Conservation (phyloP, 306 rosid genomes). For the Vigna radiata region DNA sequence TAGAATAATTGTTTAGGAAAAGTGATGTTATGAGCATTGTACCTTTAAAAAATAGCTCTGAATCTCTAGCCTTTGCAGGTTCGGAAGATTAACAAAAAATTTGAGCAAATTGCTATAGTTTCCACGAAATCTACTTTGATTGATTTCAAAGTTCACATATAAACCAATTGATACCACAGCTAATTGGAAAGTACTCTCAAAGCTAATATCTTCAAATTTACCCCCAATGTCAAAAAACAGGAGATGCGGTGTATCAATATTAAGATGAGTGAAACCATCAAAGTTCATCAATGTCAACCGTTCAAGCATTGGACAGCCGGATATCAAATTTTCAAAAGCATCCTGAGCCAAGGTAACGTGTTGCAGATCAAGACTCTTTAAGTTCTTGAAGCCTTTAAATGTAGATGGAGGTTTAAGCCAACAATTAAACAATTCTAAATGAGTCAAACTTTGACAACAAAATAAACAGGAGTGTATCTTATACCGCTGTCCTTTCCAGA, state of each 20-base stretch:
- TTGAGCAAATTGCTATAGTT: slow-evolving; percentile 54
- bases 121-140: slow-evolving; percentile 42
- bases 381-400: slow-evolving; percentile 60
- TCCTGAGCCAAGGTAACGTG: slow-evolving; percentile 66
- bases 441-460: slow-evolving; percentile 56
- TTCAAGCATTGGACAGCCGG: slow-evolving; percentile 63
- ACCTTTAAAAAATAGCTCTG: slow-evolving; percentile 68
- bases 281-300: slow-evolving; percentile 65
- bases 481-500: slow-evolving; percentile 67
- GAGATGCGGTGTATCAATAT: slow-evolving; percentile 63
- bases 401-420: slow-evolving; percentile 64
- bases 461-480: slow-evolving; percentile 61
- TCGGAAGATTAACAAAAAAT: slow-evolving; percentile 60
- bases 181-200: slow-evolving; percentile 57
- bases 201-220: slow-evolving; percentile 55
- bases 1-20: slow-evolving; percentile 28
- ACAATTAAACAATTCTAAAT: slow-evolving; percentile 65
- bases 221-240: slow-evolving; percentile 68
- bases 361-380: slow-evolving; percentile 75
- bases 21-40: slow-evolving; percentile 15
- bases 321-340: slow-evolving; percentile 59
- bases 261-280: slow-evolving; percentile 61
- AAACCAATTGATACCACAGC: slow-evolving; percentile 64
- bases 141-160: slow-evolving; percentile 43
- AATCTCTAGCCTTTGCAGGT: slow-evolving; percentile 57